A percentile compares a stretch with the other conserved stretches of the same genome.
Evolutionary conservation across 2,329 filamentous ascomycete species (phyloP).

Genomic region (Ascocoryne sarcoides): DNA sequence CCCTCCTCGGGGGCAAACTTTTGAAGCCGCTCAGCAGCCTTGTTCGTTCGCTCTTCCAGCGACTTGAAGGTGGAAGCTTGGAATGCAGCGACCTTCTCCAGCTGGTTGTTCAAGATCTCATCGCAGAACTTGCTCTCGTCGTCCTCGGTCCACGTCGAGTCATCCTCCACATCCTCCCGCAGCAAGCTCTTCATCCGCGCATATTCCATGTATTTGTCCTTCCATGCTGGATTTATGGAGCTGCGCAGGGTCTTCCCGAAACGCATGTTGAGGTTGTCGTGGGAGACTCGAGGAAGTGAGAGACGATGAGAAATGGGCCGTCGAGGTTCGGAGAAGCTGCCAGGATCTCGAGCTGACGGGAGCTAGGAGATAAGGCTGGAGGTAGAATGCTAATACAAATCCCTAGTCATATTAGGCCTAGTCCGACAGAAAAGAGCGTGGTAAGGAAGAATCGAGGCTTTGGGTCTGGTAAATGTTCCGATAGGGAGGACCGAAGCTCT

Average conservation of each 20-base stretch:
- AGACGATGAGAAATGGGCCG: not conserved
- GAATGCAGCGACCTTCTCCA: slow-evolving; percentile 90
- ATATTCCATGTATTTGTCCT: slow-evolving; percentile 92
- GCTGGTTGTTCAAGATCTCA: slow-evolving; percentile 86
- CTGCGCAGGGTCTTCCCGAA: slow-evolving; percentile 83
- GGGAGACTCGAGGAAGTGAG: not conserved
- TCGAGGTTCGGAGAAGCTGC: not conserved
- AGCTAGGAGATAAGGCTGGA: not conserved
- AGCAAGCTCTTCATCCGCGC: slow-evolving; percentile 82
- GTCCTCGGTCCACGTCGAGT: slow-evolving; percentile 76
- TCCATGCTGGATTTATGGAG: slow-evolving; percentile 79
- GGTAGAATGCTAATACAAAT: not conserved
- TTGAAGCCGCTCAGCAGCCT: slow-evolving; percentile 60
- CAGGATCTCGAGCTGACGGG: not conserved
- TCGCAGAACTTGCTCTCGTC: slow-evolving; percentile 93
- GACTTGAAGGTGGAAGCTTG: slow-evolving; percentile 66
- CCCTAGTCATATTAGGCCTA: not conserved
- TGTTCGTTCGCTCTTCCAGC: slow-evolving; percentile 46
- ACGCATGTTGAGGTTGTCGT: slow-evolving; percentile 54
- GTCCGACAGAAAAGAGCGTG: not conserved
- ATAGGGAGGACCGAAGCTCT: not conserved
- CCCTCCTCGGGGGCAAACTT: slow-evolving; percentile 65
- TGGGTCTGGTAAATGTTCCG: not conserved
- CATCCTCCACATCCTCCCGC: slow-evolving; percentile 59
- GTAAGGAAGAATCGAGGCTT: not conserved